Base-by-base conservation (phyloP, 2,329 filamentous ascomycete genomes). In the Cryphonectria naterciae region DNA sequence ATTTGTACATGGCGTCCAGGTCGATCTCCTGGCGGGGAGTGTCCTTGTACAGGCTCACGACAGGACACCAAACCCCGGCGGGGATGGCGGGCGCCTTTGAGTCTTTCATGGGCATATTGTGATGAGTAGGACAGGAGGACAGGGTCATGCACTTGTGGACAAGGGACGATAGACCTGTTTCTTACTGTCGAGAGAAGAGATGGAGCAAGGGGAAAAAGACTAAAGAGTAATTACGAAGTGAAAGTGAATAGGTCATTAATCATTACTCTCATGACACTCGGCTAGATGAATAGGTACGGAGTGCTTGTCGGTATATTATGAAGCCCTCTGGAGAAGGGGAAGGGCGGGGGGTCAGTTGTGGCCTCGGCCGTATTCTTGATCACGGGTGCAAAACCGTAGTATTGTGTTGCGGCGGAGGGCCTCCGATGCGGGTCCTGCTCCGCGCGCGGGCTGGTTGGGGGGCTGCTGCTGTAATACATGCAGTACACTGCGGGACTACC, bases 21-120 rank as follows among this genome's bases (percentile, higher is more conserved):
- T 86, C 81, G 37, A 85, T 78, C 41, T 81, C 77, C 72, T 86
- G 84, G 3, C 76, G 68, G 0, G 79, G 72, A 13, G 79, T 80
- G 63, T 80, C 74, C 68, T 83, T 81, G 77, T 84, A 86, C 2
- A 85, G 75, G 0, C 84, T 84, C 37, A 85, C 78, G 2, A 85
- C 83, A 0, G 84, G 84, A 41, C 82, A 83, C 74, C 84, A 85
- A 32, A 85, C 81, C 19, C 84, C 84, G 0, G 76, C 75, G 0
- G 84, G 83, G 2, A 85, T 77, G 4, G 79, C 78, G 62, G 76
- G 79, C 1, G 78, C 75, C 72, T 84, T 85, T 15, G 76, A 39
- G 17, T 79, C 75, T 41, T 81, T 11, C 25, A 35, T 13, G 13
- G 56, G 25, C 56, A 60, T 56, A 60, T 56, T 56, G 52, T 56